phyloP scores from a whole-genome alignment of 2,329 filamentous ascomycete genomes.

The Epicoccum sorghinum region DNA sequence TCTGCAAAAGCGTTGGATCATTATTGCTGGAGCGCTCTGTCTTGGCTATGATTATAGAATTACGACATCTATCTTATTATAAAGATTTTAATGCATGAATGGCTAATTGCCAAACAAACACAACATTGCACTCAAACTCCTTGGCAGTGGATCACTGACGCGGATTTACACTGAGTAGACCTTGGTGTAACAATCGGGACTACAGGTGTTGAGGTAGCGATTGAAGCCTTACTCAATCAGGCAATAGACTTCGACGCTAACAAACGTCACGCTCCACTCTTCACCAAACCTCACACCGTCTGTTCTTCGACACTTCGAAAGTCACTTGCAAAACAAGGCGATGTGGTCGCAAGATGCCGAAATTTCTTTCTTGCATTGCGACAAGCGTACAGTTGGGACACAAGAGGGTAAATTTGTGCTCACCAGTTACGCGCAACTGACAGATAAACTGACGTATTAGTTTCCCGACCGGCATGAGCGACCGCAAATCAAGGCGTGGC shows the following conservation, averaged over 20 bases:
- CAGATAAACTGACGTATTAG: conserved; percentile 8
- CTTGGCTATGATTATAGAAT: conserved; percentile 11
- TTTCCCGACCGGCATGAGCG: conserved; percentile 16
- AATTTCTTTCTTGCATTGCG: conserved; percentile 30
- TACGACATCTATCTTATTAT: conserved; percentile 8
- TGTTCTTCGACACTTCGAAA: not conserved
- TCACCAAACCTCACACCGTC: not conserved
- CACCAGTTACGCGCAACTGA: not conserved
- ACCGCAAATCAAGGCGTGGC: conserved; percentile 43
- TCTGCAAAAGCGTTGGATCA: conserved; percentile 6
- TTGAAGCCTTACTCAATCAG: not conserved
- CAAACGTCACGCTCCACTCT: conserved; percentile 14
- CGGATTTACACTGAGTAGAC: too few species aligned
- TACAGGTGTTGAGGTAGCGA: too few species aligned
- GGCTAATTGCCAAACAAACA: not conserved
- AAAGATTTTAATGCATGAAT: conserved; percentile 15
- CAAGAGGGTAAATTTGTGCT: conserved; percentile 29
- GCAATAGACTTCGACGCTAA: conserved; percentile 7
- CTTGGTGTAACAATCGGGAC: too few species aligned
- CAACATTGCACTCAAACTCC: too few species aligned
- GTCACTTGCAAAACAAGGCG: not conserved
- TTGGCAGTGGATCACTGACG: not conserved
- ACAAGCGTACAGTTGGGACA: conserved; percentile 32
- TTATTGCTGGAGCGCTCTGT: not conserved
- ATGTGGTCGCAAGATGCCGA: conserved; percentile 19